A percentile compares a stretch with the other conserved stretches of the same genome.
These are phyloP conservation scores for Fusarium albidum DNA, from an alignment of 2,329 filamentous ascomycete species.

Conservation along the genomic window DNA sequence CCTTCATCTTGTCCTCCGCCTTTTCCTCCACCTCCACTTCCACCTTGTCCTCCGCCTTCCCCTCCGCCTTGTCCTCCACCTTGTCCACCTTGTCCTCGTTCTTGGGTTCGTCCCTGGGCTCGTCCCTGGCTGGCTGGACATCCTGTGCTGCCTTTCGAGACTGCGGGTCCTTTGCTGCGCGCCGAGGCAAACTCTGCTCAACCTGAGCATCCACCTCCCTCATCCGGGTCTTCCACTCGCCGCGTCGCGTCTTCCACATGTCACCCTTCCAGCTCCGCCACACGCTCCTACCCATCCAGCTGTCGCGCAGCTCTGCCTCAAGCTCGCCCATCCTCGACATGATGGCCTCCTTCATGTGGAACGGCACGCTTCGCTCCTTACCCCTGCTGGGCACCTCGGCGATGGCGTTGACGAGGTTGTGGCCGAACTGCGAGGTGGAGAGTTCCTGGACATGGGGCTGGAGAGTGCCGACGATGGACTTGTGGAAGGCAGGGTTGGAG, in stretches of 20 bases:
- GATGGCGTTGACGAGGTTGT: slow-evolving; percentile 60
- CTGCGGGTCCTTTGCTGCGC: slow-evolving; percentile 19
- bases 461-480: slow-evolving; percentile 59
- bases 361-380: slow-evolving; percentile 58
- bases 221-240: slow-evolving; percentile 66
- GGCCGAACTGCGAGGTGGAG: slow-evolving; percentile 59
- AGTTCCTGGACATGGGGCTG: slow-evolving; percentile 55
- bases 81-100: slow-evolving; percentile 9
- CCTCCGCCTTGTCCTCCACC: slow-evolving; percentile 27
- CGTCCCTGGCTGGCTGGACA: neutral
- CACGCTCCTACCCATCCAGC: slow-evolving; percentile 63
- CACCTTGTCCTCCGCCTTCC: slow-evolving; percentile 2
- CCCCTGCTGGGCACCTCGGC: slow-evolving; percentile 59
- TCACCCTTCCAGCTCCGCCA: slow-evolving; percentile 68
- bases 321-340: slow-evolving; percentile 57
- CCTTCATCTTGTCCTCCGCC: neutral
- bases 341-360: slow-evolving; percentile 65
- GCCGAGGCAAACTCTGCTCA: slow-evolving; percentile 29
- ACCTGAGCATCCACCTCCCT: slow-evolving; percentile 53
- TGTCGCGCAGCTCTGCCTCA: slow-evolving; percentile 60
- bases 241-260: slow-evolving; percentile 60
- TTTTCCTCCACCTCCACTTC: slow-evolving; percentile 12
- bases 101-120: neutral
- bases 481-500: slow-evolving; percentile 63
- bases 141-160: slow-evolving; percentile 8